Evolutionary conservation across 176 grass and related monocot species (phyloP).

Genomic region (Luzula sylvatica): DNA sequence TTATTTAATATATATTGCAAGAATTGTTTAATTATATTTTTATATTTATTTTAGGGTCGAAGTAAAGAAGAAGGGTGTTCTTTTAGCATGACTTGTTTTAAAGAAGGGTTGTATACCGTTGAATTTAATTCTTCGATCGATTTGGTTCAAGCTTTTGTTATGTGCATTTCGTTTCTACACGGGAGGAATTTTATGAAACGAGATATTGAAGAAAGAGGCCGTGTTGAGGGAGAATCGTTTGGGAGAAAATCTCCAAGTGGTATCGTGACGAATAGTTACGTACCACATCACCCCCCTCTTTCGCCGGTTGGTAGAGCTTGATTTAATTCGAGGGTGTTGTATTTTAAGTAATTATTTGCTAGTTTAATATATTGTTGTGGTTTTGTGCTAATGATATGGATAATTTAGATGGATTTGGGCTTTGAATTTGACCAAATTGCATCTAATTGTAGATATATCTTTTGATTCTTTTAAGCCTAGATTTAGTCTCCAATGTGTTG

Average conservation of each 20-base stretch:
- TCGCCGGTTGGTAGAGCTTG: constrained; percentile 84
- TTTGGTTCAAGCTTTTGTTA: constrained; percentile 70
- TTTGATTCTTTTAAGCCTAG: not conserved
- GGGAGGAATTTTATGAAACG: constrained; percentile 22
- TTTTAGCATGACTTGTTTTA: constrained; percentile 69
- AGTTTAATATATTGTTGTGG: too few relatives aligned
- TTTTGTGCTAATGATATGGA: constrained; percentile 6
- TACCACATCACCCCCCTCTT: constrained; percentile 55
- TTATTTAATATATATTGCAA: not conserved
- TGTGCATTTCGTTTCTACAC: constrained; percentile 74
- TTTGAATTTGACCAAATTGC: not conserved
- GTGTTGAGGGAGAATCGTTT: not conserved
- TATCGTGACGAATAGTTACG: constrained; percentile 59
- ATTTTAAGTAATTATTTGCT: constrained; percentile 16
- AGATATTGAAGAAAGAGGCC: constrained; percentile 30
- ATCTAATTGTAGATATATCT: constrained; percentile 13
- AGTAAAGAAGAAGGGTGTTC: constrained; percentile 27
- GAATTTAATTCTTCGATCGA: constrained; percentile 64
- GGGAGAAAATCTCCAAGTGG: constrained; percentile 27
- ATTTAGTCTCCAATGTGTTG: too few relatives aligned
- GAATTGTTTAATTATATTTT: not conserved
- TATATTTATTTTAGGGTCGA: constrained; percentile 36
- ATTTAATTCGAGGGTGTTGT: constrained; percentile 20
- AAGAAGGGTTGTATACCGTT: constrained; percentile 65
- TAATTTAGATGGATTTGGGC: not conserved